These are phyloP conservation scores for Teratosphaeria gauchensis DNA, from an alignment of 2,329 filamentous ascomycete genomes.

Conservation along the genomic window DNA sequence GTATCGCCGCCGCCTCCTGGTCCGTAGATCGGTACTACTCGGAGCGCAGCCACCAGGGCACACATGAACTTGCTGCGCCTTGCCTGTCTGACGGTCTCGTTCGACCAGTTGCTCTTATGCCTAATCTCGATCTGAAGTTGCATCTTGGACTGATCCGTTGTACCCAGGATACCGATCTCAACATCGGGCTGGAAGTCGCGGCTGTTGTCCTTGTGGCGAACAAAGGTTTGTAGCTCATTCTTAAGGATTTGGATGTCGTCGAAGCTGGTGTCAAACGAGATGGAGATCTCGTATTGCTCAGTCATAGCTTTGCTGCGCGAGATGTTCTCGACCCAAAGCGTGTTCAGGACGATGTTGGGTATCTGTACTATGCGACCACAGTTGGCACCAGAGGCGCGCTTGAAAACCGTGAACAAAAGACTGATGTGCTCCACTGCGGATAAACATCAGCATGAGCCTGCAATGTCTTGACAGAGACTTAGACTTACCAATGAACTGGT, in stretches of 20 bases:
- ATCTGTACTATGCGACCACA: slow-evolving; percentile 53
- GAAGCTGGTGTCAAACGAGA: slow-evolving; percentile 78
- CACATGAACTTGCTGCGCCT: slow-evolving; percentile 96
- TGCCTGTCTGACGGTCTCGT: slow-evolving; percentile 70
- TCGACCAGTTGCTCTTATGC: slow-evolving; percentile 60
- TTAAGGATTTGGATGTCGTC: slow-evolving; percentile 83
- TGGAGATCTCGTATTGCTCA: slow-evolving; percentile 68
- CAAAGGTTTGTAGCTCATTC: slow-evolving; percentile 74
- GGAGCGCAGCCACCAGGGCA: slow-evolving; percentile 73
- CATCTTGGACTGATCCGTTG: slow-evolving; percentile 81
- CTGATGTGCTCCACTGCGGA: slow-evolving; percentile 84
- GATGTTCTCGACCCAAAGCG: slow-evolving; percentile 90
- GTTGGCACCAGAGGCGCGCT: slow-evolving; percentile 71
- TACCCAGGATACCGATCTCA: slow-evolving; percentile 63
- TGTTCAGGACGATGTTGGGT: slow-evolving; percentile 87
- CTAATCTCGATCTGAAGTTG: slow-evolving; percentile 73
- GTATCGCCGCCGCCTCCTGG: slow-evolving; percentile 63
- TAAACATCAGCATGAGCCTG: not conserved
- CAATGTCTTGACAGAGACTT: not conserved
- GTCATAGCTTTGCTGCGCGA: slow-evolving; percentile 86
- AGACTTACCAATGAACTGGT: slow-evolving; percentile 44
- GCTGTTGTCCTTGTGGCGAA: slow-evolving; percentile 70
- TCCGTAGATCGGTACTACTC: slow-evolving; percentile 74
- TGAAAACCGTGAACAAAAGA: slow-evolving; percentile 85
- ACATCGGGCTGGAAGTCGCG: slow-evolving; percentile 87